Conservation (phyloP, 306 rosid genomes). For the Cucumis melo region DNA sequence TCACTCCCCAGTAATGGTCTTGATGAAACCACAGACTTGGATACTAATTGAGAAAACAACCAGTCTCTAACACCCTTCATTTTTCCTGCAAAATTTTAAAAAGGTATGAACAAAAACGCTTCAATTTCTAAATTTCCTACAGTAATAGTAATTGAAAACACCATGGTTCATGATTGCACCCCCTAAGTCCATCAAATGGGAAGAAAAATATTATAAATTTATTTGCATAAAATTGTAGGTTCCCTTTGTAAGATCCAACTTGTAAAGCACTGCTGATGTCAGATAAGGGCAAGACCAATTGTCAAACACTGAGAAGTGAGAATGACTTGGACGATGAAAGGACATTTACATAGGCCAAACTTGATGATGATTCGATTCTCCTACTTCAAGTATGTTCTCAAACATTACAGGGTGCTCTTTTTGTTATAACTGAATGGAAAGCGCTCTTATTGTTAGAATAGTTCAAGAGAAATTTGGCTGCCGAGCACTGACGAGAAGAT, state of each 20-base stretch:
- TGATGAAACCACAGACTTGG: constrained; percentile 59
- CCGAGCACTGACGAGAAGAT: neutral
- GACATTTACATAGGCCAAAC: neutral
- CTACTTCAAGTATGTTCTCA: neutral
- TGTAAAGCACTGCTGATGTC: neutral
- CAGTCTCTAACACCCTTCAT: constrained; percentile 67
- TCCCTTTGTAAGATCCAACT: neutral
- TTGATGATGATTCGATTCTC: neutral
- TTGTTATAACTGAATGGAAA: neutral
- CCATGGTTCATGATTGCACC: neutral
- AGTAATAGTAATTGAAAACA: neutral
- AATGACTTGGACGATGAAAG: neutral
- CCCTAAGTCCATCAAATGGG: neutral
- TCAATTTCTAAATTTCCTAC: neutral
- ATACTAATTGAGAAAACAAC: constrained; percentile 67
- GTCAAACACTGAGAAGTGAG: neutral
- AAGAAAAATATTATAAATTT: neutral
- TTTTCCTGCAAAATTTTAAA: constrained; percentile 29
- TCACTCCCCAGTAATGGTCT: constrained; percentile 41
- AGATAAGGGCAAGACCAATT: neutral
- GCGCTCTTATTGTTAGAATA: neutral
- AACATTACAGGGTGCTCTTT: neutral
- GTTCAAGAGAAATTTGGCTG: neutral
- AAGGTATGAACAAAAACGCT: neutral
- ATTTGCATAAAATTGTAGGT: neutral